These are phyloP conservation scores for Climacium dendroides DNA, from an alignment of 225 moss, liverwort and hornwort genomes.

Conservation along the genomic window DNA sequence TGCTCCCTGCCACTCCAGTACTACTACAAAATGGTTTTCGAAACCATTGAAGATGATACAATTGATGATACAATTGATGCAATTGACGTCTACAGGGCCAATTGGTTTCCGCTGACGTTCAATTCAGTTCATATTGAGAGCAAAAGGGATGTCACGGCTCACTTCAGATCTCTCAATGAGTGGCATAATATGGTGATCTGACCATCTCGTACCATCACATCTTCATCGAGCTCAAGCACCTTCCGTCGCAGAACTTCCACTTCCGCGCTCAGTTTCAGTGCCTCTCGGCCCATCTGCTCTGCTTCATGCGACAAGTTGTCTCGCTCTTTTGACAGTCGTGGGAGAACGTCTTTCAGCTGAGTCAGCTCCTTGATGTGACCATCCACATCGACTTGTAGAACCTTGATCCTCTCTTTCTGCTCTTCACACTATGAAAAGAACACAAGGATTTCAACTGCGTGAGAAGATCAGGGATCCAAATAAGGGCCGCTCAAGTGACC, in stretches of 20 bases:
- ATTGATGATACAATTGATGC: neutral
- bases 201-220: conserved; percentile 82
- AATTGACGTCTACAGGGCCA: neutral
- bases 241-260: conserved; percentile 84
- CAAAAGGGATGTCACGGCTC: neutral
- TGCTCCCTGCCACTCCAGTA: neutral
- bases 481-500: neutral
- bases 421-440: conserved; percentile 38
- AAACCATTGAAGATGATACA: neutral
- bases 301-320: conserved; percentile 67
- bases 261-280: conserved; percentile 75
- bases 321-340: conserved; percentile 48
- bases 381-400: conserved; percentile 41
- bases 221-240: conserved; percentile 76
- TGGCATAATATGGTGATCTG: conserved; percentile 70
- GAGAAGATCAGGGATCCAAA: neutral
- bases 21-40: neutral
- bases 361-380: conserved; percentile 39
- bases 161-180: conserved; percentile 27
- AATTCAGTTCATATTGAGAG: neutral
- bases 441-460: neutral
- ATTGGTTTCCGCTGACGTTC: neutral
- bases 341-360: conserved; percentile 38
- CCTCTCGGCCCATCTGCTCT: conserved; percentile 83
- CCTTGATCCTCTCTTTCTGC: conserved; percentile 39